Evolutionary conservation across 208 protist genomes (phyloP).

Genomic region (Trypanosoma scelopori): DNA sequence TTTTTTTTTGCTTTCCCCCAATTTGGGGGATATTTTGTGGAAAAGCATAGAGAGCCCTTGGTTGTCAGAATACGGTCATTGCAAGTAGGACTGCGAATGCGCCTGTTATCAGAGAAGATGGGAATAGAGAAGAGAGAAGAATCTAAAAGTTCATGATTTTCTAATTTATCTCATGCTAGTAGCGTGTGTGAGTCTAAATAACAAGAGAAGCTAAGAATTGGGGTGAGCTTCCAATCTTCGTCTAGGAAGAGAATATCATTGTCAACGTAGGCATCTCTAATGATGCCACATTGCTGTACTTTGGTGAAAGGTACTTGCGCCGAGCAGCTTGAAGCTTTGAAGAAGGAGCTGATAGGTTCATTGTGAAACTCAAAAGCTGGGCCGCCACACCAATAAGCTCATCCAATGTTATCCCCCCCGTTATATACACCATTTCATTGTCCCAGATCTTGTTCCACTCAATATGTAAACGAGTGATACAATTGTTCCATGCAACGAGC

Average conservation of each 20-base stretch:
- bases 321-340: slow-evolving; percentile 66
- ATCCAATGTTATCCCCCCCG: slow-evolving; percentile 44
- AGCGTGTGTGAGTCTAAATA: slow-evolving; percentile 4
- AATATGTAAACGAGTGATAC: slow-evolving; percentile 13
- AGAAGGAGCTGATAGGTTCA: slow-evolving; percentile 40
- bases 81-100: slow-evolving; percentile 4
- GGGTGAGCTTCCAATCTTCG: neutral
- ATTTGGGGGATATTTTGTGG: slow-evolving; percentile 1
- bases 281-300: slow-evolving; percentile 41
- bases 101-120: no score
- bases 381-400: slow-evolving; percentile 41
- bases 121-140: neutral
- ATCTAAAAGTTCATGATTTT: neutral
- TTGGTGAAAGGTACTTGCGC: slow-evolving; percentile 59
- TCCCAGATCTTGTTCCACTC: slow-evolving; percentile 42
- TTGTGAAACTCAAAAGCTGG: slow-evolving; percentile 61
- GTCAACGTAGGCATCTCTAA: slow-evolving; percentile 52
- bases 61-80: slow-evolving; percentile 2
- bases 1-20: no score
- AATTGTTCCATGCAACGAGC: slow-evolving; percentile 37
- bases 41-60: slow-evolving; percentile 15
- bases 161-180: neutral
- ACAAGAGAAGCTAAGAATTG: neutral
- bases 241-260: slow-evolving; percentile 21
- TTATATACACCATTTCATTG: slow-evolving; percentile 32